Base-by-base conservation (phyloP, 2,329 filamentous ascomycete genomes). In the Furcasterigmium sp. region DNA sequence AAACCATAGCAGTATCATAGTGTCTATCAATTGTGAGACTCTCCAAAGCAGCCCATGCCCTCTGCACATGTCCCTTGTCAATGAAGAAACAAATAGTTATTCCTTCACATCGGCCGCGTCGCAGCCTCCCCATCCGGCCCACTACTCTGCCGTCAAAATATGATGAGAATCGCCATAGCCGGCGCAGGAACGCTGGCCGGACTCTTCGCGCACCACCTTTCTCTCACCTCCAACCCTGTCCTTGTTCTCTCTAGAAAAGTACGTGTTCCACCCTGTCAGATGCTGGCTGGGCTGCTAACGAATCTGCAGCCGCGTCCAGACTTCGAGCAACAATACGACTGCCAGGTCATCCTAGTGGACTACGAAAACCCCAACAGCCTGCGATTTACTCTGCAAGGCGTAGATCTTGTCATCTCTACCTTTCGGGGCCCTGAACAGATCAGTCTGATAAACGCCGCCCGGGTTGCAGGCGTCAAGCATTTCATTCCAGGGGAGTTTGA, bases 401-500 rank as follows among this genome's bases (percentile, higher is more conserved):
- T 87, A 34, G 83, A 90, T 59, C 75, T 87, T 10, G 77, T 89
- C 53, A 85, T 90, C 44, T 90, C 85, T 2, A 90, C 85, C 1
- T 78, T 90, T 39, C 76, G 76, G 2, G 84, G 83, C 4, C 65
- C 63, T 15, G 70, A 81, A 23, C 85, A 90, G 57, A 70, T 88
- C 36, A 78, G 79, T 47, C 74, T 90, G 25, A 88, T 90, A 59
- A 79, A 85, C 52, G 85, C 85, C 2, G 84, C 85, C 1, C 76
- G 81, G 14, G 67, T 72, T 40, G 78, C 75, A 15, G 71, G 77
- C 15, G 85, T 90, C 2, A 73, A 76, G 14, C 74, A 79, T 28
- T 90, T 90, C 55, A 80, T 87, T 4, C 85, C 86, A 2, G 84
- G 85, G 7, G 85, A 89, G 53, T 90, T 89, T 52, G 84, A 88